Conservation (phyloP, 306 rosid species). For the Ammopiptanthus mongolicus region DNA sequence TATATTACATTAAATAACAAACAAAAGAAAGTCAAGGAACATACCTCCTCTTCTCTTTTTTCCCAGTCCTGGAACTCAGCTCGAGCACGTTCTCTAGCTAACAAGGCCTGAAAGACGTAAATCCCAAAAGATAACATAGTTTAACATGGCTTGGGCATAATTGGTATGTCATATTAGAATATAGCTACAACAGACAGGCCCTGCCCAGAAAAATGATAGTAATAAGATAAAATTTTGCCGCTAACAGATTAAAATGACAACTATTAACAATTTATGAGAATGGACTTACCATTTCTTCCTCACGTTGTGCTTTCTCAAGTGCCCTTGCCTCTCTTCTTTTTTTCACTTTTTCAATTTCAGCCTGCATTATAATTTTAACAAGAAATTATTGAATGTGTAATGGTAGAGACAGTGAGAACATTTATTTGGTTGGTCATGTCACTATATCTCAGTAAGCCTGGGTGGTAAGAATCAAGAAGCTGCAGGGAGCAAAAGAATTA, state of each 20-base stretch:
- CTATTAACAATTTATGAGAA: neutral
- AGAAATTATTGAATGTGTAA: neutral
- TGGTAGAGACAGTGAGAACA: neutral
- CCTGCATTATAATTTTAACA: conserved; percentile 47
- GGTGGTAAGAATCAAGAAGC: neutral
- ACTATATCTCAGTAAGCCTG: neutral
- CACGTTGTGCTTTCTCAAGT: conserved; percentile 88
- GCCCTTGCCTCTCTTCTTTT: conserved; percentile 99
- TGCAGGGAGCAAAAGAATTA: neutral
- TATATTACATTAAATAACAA: conserved; percentile 6
- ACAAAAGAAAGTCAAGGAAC: neutral
- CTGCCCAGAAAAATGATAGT: neutral
- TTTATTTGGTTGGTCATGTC: neutral
- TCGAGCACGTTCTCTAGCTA: conserved; percentile 95
- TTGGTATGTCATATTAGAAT: neutral
- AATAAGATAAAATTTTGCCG: neutral
- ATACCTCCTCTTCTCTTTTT: conserved; percentile 96
- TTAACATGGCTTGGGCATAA: neutral
- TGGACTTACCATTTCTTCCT: conserved; percentile 90
- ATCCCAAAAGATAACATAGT: conserved; percentile 10
- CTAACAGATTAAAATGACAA: conserved; percentile 15
- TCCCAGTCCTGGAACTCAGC: conserved; percentile 99
- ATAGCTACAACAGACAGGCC: neutral
- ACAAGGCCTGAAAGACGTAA: conserved; percentile 61
- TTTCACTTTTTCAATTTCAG: conserved; percentile 93